Evolutionary conservation across 78 protist species (phyloP), one percentile per base, ranked within the genome.

Genomic region (Anaeramoeba flamelloides): DNA sequence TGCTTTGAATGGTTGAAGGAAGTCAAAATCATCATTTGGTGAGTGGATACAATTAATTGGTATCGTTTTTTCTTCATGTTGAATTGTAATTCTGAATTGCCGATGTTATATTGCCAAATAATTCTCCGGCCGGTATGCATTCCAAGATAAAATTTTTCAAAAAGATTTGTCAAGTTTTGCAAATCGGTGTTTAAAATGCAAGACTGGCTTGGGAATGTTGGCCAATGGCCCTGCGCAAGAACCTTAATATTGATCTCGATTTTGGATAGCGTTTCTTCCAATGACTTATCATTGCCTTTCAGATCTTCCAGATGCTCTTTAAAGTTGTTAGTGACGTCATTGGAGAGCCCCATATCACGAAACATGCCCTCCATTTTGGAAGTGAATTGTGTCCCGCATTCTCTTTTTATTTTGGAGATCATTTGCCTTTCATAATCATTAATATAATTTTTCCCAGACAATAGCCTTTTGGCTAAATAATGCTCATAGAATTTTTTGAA

Each of bases 301-400:
- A 12, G 38, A 17, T 31, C 0, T 36, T 8, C 40, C 33, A 88
- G 74, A 80, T 77, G 80, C 33, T 17, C 17, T 39, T 77, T 75
- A 75, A 89, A 94, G 36, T 65, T 84, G 38, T 75, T 81, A 89
- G 84, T 89, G 40, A 82, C 53, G 83, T 91, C 94, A 0, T 32
- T 69, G 2, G 92, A 88, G 33, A 89, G 30, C 36, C 92, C 8
- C 34, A 94, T 93, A 82, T 94, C 98, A 1, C 77, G 87, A 87
- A 94, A 94, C 98, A 94, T 94, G 41, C 96, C 95, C 78, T 90
- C 97, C 34, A 94, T 81, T 76, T 94, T 93, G 1, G 87, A 36
- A 1, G 98, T 94, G 77, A 91, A 92, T 82, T 88, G 93, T 41
- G 79, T 85, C 38, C 97, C 96, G 83, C 92, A 92, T 77, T 94